A percentile compares a stretch with the other conserved stretches of the same genome.
Evolutionary conservation across 768 basidiomycete species (phyloP).

Genomic region (Hortiboletus flavorubellus): DNA sequence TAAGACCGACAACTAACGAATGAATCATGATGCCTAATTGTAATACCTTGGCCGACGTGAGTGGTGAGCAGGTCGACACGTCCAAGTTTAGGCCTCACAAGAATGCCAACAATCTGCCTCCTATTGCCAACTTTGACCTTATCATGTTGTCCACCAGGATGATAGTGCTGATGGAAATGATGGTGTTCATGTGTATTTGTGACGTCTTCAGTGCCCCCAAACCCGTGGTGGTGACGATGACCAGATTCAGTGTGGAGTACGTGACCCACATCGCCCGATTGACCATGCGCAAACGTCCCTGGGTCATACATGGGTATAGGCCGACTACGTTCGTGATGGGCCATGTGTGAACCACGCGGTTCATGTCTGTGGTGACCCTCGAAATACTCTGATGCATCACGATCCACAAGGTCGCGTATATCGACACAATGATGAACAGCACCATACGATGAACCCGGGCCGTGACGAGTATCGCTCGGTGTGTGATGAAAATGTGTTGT

Average conservation of each 20-base stretch:
- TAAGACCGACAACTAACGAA: slow-evolving; percentile 76
- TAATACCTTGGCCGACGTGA: slow-evolving; percentile 50
- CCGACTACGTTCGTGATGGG: slow-evolving; percentile 30
- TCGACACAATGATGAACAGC: slow-evolving; percentile 3
- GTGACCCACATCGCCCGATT: not conserved
- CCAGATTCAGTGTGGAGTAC: not conserved
- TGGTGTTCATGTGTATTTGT: not conserved
- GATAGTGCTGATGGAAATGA: not conserved
- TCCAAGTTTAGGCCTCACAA: slow-evolving; percentile 39
- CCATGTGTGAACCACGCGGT: slow-evolving; percentile 20
- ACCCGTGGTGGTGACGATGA: slow-evolving; percentile 16
- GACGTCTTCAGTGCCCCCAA: slow-evolving; percentile 1
- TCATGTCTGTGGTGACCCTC: slow-evolving; percentile 38
- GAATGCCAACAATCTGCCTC: slow-evolving; percentile 69
- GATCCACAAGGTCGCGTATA: not conserved
- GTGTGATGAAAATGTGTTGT: not conserved
- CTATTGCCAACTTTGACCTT: slow-evolving; percentile 44
- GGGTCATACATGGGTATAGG: slow-evolving; percentile 22
- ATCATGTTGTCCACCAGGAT: slow-evolving; percentile 8
- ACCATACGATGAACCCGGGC: slow-evolving; percentile 18
- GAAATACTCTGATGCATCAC: slow-evolving; percentile 21
- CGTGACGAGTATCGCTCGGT: not conserved
- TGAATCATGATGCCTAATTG: slow-evolving; percentile 87
- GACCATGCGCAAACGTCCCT: slow-evolving; percentile 1
- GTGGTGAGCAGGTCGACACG: not conserved